phyloP scores from a whole-genome alignment of 1,139 yeast genomes.

The Yamadazyma pseudoaaseri region DNA sequence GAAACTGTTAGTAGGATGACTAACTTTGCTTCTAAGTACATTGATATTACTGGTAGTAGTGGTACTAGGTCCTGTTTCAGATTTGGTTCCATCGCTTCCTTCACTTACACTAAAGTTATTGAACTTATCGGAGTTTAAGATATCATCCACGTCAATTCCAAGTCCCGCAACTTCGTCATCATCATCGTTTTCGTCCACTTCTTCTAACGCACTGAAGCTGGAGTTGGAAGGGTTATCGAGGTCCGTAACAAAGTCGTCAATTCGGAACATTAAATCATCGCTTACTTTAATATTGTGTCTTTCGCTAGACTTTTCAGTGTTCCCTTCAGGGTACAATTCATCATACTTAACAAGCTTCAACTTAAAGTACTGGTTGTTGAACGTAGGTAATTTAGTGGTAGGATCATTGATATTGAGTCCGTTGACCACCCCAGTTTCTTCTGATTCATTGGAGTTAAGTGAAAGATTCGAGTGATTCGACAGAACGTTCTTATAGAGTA shows the following conservation, averaged over 20 bases:
- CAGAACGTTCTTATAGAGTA: constrained; percentile 4
- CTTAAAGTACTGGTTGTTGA: constrained; percentile 40
- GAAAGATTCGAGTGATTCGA: constrained; percentile 25
- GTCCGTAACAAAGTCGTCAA: constrained; percentile 41
- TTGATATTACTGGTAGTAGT: constrained; percentile 1
- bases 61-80: background rate
- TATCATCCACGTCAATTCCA: constrained; percentile 48
- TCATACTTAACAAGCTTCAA: constrained; percentile 38
- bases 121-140: constrained; percentile 43
- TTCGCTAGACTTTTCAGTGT: constrained; percentile 1
- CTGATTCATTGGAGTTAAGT: constrained; percentile 19
- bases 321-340: constrained; percentile 20
- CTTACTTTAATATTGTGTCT: constrained; percentile 33
- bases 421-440: constrained; percentile 3
- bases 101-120: constrained; percentile 26
- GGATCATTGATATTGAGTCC: constrained; percentile 17
- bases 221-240: constrained; percentile 17
- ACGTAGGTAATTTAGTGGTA: constrained; percentile 29
- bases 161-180: constrained; percentile 40
- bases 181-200: constrained; percentile 25
- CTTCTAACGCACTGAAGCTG: constrained; percentile 21
- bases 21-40: constrained; percentile 1
- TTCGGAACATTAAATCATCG: constrained; percentile 34
- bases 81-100: constrained; percentile 4
- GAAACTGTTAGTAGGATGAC: constrained; percentile 9